Evolutionary conservation across 129 eudicot species (phyloP).

Genomic region (Cynara cardunculus): DNA sequence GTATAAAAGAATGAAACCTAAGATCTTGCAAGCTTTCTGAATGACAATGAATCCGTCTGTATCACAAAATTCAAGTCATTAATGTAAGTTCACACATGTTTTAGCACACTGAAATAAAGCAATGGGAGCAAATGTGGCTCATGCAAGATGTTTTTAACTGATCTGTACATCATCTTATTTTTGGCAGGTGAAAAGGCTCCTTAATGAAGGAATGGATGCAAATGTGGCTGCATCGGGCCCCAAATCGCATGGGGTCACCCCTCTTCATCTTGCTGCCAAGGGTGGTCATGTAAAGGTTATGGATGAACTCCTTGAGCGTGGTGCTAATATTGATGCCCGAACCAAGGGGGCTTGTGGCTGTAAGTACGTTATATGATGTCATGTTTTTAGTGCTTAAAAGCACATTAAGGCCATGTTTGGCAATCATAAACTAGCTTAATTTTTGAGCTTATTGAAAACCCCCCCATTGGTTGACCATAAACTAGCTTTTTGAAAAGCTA

Average conservation of each 20-base stretch:
- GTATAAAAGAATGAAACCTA: background rate
- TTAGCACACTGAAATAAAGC: background rate
- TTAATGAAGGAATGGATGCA: slow-evolving; percentile 31
- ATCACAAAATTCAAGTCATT: background rate
- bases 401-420: background rate
- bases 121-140: background rate
- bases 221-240: slow-evolving; percentile 86
- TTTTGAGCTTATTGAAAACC: background rate
- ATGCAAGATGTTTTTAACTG: background rate
- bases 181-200: slow-evolving; percentile 37
- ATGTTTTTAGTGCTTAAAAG: background rate
- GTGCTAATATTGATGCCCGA: slow-evolving; percentile 98
- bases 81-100: background rate
- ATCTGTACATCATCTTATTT: background rate
- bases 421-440: background rate
- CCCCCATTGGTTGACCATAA: background rate
- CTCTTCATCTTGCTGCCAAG: slow-evolving; percentile 98
- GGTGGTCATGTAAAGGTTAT: slow-evolving; percentile 89
- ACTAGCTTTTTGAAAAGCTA: background rate
- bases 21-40: background rate
- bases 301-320: slow-evolving; percentile 86
- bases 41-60: background rate
- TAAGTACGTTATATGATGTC: slow-evolving; percentile 32
- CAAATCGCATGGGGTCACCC: slow-evolving; percentile 85
- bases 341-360: slow-evolving; percentile 98